Conservation (phyloP, 805 yeast genomes). For the Lachancea sp. region DNA sequence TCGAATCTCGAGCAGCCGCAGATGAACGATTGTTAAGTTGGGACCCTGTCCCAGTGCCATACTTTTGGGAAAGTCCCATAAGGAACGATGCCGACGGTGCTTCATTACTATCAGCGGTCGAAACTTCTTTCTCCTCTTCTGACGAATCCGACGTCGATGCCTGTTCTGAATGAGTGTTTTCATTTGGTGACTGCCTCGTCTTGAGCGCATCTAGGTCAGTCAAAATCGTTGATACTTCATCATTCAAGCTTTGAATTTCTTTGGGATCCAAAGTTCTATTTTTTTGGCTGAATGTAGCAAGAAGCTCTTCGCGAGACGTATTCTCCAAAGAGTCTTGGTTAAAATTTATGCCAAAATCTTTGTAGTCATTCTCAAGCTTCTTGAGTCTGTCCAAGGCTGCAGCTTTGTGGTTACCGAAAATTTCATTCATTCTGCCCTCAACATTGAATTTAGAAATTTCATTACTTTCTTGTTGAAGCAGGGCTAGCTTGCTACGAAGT, state of each 20-base stretch:
- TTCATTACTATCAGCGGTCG: conserved; percentile 9
- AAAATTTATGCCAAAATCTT: conserved; percentile 58
- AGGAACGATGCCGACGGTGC: conserved; percentile 21
- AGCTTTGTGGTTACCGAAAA: conserved; percentile 52
- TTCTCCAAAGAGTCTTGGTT: conserved; percentile 10
- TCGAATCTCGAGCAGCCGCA: conserved; percentile 4
- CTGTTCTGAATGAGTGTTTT: not conserved
- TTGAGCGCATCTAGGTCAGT: conserved; percentile 17
- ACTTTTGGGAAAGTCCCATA: conserved; percentile 29
- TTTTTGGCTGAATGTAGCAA: not conserved
- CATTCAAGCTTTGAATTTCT: conserved; percentile 16
- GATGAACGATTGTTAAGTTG: not conserved
- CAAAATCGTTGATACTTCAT: conserved; percentile 23
- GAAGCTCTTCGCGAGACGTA: not conserved
- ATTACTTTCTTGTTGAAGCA: conserved; percentile 67
- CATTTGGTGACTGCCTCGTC: conserved; percentile 6
- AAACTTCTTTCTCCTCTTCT: conserved; percentile 8
- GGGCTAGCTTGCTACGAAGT: conserved; percentile 51
- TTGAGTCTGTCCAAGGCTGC: conserved; percentile 66
- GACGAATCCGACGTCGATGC: conserved; percentile 9
- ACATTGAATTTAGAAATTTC: conserved; percentile 64
- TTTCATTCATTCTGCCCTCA: conserved; percentile 44
- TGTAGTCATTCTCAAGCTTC: conserved; percentile 60
- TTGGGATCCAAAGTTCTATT: conserved; percentile 25
- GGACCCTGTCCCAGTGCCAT: conserved; percentile 25